phyloP scores from a whole-genome alignment of 495 filamentous ascomycete species.

The Oleoguttula mirabilis region DNA sequence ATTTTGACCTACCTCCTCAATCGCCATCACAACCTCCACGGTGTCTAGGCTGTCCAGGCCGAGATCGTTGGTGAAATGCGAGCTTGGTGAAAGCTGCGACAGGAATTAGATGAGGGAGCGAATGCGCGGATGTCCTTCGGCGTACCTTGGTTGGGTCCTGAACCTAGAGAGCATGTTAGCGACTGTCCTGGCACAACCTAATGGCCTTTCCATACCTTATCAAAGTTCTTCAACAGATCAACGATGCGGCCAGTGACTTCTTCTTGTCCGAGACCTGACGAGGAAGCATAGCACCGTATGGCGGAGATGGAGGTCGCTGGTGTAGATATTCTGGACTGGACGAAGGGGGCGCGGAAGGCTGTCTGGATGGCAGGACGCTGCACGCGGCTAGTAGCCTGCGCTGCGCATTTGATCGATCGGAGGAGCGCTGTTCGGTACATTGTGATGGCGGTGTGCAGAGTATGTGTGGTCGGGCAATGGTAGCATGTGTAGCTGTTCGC shows the following conservation, averaged over 20 bases:
- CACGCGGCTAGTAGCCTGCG: conserved; percentile 9
- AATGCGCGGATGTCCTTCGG: background rate
- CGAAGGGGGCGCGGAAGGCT: conserved; percentile 12
- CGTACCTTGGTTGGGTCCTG: conserved; percentile 34
- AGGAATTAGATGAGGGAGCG: conserved; percentile 8
- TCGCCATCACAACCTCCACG: conserved; percentile 98
- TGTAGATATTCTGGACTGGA: conserved; percentile 32
- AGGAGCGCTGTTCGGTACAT: conserved; percentile 84
- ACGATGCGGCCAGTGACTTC: conserved; percentile 91
- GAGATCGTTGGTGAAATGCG: conserved; percentile 93
- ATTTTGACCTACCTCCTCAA: conserved; percentile 72
- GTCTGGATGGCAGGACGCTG: conserved; percentile 9
- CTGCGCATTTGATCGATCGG: conserved; percentile 40
- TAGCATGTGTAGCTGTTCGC: no score
- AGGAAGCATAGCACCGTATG: conserved; percentile 76
- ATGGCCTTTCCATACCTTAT: conserved; percentile 60
- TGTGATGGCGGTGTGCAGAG: no score
- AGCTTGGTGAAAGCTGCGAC: conserved; percentile 57
- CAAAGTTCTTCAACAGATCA: conserved; percentile 82
- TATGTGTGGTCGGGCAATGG: no score
- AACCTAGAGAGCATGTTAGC: conserved; percentile 25
- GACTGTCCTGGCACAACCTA: no score
- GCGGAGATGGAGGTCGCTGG: conserved; percentile 46
- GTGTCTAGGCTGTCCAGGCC: conserved; percentile 94
- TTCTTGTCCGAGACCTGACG: conserved; percentile 57